phyloP scores from a whole-genome alignment of 306 rosid species.

The Dalbergia cochinchinensis region DNA sequence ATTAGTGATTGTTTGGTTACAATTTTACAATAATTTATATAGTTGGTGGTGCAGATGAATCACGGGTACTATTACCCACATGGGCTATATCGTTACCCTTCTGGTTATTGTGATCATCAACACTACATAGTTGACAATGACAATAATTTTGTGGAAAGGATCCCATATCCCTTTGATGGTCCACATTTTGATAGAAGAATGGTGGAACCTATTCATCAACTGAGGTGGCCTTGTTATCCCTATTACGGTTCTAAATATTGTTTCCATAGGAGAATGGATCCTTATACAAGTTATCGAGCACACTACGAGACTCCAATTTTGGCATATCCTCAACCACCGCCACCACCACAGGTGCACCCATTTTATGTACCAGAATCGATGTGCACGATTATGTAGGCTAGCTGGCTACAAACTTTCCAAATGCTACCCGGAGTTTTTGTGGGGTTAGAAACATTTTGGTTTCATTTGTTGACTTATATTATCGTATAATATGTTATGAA shows the following conservation, averaged over 20 bases:
- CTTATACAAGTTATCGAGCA: constrained; percentile 27
- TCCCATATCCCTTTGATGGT: constrained; percentile 46
- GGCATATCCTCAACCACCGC: constrained; percentile 41
- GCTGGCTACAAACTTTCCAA: neutral
- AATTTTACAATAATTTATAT: neutral
- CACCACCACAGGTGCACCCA: constrained; percentile 5
- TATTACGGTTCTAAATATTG: constrained; percentile 17
- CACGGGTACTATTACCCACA: constrained; percentile 4
- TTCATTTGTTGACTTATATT: no score
- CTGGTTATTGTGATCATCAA: neutral
- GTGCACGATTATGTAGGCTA: constrained; percentile 39
- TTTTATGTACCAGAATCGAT: constrained; percentile 17
- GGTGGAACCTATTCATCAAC: constrained; percentile 6
- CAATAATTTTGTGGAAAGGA: constrained; percentile 37
- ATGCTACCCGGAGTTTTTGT: no score
- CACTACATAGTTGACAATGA: constrained; percentile 5
- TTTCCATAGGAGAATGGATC: constrained; percentile 37
- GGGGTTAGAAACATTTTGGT: no score
- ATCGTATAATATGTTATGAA: no score
- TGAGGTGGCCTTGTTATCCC: neutral
- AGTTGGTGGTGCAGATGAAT: neutral
- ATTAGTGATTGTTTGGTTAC: neutral
- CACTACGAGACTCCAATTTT: constrained; percentile 29
- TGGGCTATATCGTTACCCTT: neutral
- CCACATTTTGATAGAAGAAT: constrained; percentile 43